A percentile compares a stretch with the other conserved stretches of the same genome.
Conservation (phyloP, 352 stramenopile species). For the Globisporangium cystogenes region DNA sequence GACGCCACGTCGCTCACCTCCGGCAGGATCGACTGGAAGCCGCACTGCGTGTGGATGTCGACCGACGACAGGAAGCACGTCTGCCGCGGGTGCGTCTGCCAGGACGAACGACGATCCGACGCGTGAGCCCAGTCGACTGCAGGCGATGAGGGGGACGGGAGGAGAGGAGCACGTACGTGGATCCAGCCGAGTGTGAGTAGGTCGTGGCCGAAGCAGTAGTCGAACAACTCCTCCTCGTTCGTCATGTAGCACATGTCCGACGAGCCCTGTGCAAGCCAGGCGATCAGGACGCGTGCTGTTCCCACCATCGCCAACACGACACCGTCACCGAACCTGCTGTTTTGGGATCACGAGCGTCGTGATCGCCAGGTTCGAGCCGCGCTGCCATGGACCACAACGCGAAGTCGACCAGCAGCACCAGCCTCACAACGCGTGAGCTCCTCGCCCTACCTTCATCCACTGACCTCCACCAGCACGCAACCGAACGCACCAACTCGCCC, state of each 20-base stretch:
- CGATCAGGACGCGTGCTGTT: too few relatives aligned
- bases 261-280: slow-evolving; percentile 39
- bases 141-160: not conserved
- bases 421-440: too few relatives aligned
- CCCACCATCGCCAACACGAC: not conserved
- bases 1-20: slow-evolving; percentile 36
- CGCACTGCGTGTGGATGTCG: slow-evolving; percentile 89
- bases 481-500: slow-evolving; percentile 52
- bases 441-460: too few relatives aligned
- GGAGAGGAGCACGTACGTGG: slow-evolving; percentile 43
- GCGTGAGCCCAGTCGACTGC: not conserved
- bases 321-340: slow-evolving; percentile 70
- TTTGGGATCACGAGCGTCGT: slow-evolving; percentile 87
- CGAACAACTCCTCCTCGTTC: slow-evolving; percentile 85
- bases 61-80: slow-evolving; percentile 88
- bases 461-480: not conserved
- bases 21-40: slow-evolving; percentile 86
- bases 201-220: slow-evolving; percentile 82
- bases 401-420: not conserved
- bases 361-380: slow-evolving; percentile 52
- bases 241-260: slow-evolving; percentile 86
- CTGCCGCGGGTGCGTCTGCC: slow-evolving; percentile 81
- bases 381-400: slow-evolving; percentile 16
- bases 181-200: slow-evolving; percentile 91
- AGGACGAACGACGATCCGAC: not conserved